Evolutionary conservation across 768 basidiomycete genomes (phyloP).

Genomic region (Amanita molliuscula): DNA sequence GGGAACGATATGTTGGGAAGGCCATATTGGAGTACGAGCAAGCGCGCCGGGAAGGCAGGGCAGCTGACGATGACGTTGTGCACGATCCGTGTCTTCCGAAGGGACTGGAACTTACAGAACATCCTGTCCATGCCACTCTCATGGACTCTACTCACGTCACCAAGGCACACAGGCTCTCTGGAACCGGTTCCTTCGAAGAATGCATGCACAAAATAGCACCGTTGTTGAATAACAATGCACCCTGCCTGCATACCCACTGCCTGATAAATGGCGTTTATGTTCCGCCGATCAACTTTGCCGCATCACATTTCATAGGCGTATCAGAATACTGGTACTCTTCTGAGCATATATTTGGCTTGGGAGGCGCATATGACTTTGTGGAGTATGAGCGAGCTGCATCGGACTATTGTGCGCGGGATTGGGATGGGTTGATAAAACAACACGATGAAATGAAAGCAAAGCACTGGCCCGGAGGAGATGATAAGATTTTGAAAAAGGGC

Average conservation of each 20-base stretch:
- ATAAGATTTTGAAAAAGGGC: conserved; percentile 51
- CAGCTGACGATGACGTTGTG: conserved; percentile 29
- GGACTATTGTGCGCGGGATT: conserved; percentile 72
- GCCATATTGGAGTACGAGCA: conserved; percentile 49
- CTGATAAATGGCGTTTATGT: conserved; percentile 93
- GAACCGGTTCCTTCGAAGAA: conserved; percentile 84
- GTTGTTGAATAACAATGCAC: conserved; percentile 74
- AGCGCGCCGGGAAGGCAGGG: conserved; percentile 17
- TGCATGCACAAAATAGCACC: conserved; percentile 67
- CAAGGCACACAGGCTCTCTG: conserved; percentile 54
- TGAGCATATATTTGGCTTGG: conserved; percentile 91
- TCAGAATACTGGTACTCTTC: conserved; percentile 99
- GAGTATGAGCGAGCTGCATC: conserved; percentile 92
- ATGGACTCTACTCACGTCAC: conserved; percentile 30
- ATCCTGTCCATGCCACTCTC: conserved; percentile 31
- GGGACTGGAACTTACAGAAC: conserved; percentile 53
- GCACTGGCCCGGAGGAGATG: conserved; percentile 48
- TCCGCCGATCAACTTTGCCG: conserved; percentile 88
- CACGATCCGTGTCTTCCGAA: conserved; percentile 88
- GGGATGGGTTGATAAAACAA: conserved; percentile 63
- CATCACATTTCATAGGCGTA: conserved; percentile 91
- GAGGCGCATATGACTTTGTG: conserved; percentile 92
- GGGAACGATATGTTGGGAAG: conserved; percentile 81
- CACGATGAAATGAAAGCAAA: conserved; percentile 45
- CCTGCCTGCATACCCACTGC: conserved; percentile 80